Conservation (phyloP, 169 alveolate species). For the Eimeria praecox region DNA sequence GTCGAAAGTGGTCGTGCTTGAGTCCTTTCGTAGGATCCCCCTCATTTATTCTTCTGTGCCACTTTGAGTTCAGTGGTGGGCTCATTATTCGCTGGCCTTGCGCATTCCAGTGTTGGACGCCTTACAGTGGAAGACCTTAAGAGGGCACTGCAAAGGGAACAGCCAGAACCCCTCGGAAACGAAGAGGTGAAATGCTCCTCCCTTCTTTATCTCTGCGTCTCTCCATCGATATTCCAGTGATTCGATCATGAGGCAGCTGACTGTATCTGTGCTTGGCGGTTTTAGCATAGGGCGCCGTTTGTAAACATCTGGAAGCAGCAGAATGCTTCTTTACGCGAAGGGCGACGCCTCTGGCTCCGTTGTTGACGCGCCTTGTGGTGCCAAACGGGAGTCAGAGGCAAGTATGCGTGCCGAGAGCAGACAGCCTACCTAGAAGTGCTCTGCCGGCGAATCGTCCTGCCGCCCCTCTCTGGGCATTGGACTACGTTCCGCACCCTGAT, state of each 20-base stretch:
- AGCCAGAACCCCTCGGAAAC: slow-evolving; percentile 63
- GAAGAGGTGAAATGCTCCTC: slow-evolving; percentile 43
- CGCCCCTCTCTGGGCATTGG: neutral
- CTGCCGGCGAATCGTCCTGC: neutral
- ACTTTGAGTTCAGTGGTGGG: slow-evolving; percentile 22
- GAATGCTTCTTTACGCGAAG: neutral
- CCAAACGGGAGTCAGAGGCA: neutral
- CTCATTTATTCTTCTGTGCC: neutral
- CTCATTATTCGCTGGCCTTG: slow-evolving; percentile 20
- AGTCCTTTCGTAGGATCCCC: neutral
- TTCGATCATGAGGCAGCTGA: neutral
- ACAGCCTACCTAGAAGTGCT: neutral
- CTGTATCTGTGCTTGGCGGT: neutral
- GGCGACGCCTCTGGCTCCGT: neutral
- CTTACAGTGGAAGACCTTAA: slow-evolving; percentile 48
- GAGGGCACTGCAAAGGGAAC: slow-evolving; percentile 63
- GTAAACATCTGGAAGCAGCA: neutral
- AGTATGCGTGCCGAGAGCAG: neutral
- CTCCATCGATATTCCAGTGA: neutral
- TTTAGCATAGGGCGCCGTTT: neutral
- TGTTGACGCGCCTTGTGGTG: neutral
- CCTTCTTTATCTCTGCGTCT: neutral
- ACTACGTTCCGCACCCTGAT: neutral
- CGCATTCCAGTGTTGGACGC: slow-evolving; percentile 65
- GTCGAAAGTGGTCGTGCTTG: neutral